Evolutionary conservation across 805 yeast species (phyloP).

Genomic region (Ogataea philodendri): DNA sequence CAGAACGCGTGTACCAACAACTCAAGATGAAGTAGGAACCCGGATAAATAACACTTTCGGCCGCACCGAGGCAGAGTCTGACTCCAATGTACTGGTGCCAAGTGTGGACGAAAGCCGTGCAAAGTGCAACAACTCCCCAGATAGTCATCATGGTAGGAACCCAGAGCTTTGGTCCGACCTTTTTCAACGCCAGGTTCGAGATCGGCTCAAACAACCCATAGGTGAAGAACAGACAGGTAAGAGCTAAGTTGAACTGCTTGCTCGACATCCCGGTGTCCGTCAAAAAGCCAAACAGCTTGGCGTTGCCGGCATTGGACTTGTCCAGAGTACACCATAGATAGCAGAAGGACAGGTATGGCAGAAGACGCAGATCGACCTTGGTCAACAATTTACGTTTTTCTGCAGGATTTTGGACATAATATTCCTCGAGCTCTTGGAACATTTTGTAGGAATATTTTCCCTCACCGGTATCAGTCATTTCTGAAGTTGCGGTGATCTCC

Average conservation of each 20-base stretch:
- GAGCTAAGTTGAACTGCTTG: constrained; percentile 40
- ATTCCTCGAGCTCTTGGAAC: constrained; percentile 15
- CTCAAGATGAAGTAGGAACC: constrained; percentile 40
- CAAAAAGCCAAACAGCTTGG: constrained; percentile 33
- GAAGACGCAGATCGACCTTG: constrained; percentile 26
- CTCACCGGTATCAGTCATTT: constrained; percentile 9
- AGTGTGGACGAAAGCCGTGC: constrained; percentile 32
- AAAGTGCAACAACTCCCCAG: constrained; percentile 41
- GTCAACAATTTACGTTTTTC: constrained; percentile 25
- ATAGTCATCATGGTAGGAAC: constrained; percentile 35
- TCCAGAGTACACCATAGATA: constrained; percentile 34
- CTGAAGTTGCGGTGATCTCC: constrained; percentile 7
- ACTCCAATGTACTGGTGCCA: constrained; percentile 29
- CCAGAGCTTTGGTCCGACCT: constrained; percentile 40
- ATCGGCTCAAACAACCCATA: constrained; percentile 43
- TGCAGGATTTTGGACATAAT: constrained; percentile 19
- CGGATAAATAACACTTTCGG: constrained; percentile 45
- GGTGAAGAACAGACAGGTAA: constrained; percentile 40
- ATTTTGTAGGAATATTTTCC: constrained; percentile 13
- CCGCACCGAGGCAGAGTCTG: constrained; percentile 39
- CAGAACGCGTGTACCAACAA: constrained; percentile 39
- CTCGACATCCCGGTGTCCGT: constrained; percentile 32
- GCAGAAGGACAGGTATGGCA: constrained; percentile 31
- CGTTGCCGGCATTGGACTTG: constrained; percentile 37
- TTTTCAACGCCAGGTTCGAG: constrained; percentile 34